Conservation (phyloP, 768 basidiomycete species). For the Porphyrellus cyaneotinctus region DNA sequence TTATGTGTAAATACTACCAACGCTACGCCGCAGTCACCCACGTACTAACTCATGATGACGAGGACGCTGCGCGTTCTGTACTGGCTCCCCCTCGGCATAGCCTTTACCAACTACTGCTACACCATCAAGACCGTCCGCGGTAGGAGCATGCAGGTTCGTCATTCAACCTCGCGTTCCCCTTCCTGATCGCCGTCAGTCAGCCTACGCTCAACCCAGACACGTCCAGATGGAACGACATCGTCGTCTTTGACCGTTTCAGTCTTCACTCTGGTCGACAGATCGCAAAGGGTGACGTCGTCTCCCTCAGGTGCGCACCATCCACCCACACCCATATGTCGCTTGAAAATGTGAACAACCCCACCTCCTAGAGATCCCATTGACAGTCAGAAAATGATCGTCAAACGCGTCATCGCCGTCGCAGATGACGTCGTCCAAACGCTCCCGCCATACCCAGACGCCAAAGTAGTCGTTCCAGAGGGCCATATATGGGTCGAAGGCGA, state of each 20-base stretch:
- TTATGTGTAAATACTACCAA: no score
- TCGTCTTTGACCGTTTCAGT: conserved; percentile 54
- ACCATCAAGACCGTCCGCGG: conserved; percentile 54
- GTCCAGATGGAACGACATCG: conserved; percentile 57
- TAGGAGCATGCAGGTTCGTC: conserved; percentile 67
- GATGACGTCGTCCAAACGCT: conserved; percentile 63
- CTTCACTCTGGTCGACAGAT: conserved; percentile 35
- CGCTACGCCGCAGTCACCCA: conserved; percentile 3
- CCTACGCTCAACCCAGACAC: conserved; percentile 72
- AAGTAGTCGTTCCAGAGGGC: conserved; percentile 54
- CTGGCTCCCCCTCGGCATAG: conserved; percentile 55
- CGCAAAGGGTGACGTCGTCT: conserved; percentile 61
- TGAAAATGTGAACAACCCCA: no score
- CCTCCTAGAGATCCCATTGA: conserved; percentile 56
- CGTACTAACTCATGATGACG: no score
- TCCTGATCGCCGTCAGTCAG: conserved; percentile 39
- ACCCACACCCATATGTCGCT: not conserved
- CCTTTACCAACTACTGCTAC: conserved; percentile 48
- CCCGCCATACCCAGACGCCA: conserved; percentile 58
- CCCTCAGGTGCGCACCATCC: conserved; percentile 42
- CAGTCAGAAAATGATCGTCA: conserved; percentile 51
- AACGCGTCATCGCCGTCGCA: conserved; percentile 60
- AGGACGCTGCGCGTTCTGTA: conserved; percentile 38
- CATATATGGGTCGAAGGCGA: conserved; percentile 71
- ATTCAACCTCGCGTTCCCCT: not conserved